phyloP scores from a whole-genome alignment of 257 asterid genomes.

The Lycium ferocissimum region DNA sequence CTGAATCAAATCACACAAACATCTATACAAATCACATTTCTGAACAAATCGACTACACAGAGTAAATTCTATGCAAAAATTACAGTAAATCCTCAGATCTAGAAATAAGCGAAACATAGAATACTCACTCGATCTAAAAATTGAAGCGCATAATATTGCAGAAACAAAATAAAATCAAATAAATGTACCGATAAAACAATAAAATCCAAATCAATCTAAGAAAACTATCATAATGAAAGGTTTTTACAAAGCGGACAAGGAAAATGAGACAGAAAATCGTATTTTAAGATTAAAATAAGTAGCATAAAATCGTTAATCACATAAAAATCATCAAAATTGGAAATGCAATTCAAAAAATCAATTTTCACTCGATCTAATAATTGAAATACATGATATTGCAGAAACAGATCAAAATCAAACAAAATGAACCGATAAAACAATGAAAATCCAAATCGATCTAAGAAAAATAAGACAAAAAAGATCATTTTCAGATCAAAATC shows the following conservation, averaged over 20 bases:
- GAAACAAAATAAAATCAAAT: not conserved
- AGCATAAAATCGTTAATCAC: not conserved
- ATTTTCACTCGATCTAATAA: not conserved
- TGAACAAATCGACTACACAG: not conserved
- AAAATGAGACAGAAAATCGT: not conserved
- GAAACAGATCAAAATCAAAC: not conserved
- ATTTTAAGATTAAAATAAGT: not conserved
- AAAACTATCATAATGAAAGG: not conserved
- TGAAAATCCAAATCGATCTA: not conserved
- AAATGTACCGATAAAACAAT: not conserved
- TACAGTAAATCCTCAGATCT: not conserved
- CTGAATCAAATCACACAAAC: not conserved
- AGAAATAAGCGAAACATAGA: not conserved
- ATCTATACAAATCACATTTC: not conserved
- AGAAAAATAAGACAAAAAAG: not conserved
- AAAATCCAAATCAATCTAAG: not conserved
- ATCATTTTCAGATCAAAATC: too few species aligned
- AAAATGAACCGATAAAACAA: not conserved
- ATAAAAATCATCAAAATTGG: not conserved
- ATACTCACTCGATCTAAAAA: not conserved
- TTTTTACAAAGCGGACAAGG: constrained; percentile 15
- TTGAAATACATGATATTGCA: not conserved
- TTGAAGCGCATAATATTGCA: not conserved
- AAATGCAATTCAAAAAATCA: not conserved
- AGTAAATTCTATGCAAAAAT: not conserved